Evolutionary conservation across 305 asterid genomes (phyloP).

Genomic region (Rubia balearica): DNA sequence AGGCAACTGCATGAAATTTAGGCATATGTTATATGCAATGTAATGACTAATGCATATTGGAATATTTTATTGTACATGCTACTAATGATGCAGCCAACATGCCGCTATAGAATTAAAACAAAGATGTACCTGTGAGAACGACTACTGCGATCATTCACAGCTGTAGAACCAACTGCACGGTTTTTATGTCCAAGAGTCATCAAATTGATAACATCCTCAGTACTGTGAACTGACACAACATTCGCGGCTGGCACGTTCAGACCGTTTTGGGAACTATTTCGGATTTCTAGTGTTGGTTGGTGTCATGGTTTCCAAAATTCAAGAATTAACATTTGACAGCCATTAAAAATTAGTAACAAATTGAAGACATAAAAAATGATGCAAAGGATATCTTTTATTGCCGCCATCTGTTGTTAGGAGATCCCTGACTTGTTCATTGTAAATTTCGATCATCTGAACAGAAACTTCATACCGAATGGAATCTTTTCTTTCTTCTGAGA

Average conservation of each 20-base stretch:
- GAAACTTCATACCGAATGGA: conserved; percentile 52
- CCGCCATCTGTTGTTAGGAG: conserved; percentile 70
- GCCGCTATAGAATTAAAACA: conserved; percentile 5
- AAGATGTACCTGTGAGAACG: conserved; percentile 78
- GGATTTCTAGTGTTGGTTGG: conserved; percentile 62
- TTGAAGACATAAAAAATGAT: conserved; percentile 9
- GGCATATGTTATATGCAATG: not conserved
- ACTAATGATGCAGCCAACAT: not conserved
- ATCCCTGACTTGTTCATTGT: conserved; percentile 93
- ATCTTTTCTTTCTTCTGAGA: conserved; percentile 74
- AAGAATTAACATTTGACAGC: not conserved
- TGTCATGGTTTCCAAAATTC: conserved; percentile 40
- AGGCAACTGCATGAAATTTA: conserved; percentile 57
- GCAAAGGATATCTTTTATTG: conserved; percentile 67
- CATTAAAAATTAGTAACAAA: not conserved
- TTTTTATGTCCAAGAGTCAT: conserved; percentile 84
- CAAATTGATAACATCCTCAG: conserved; percentile 64
- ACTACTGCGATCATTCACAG: conserved; percentile 75
- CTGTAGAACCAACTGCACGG: conserved; percentile 81
- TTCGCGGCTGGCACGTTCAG: conserved; percentile 85
- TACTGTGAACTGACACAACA: conserved; percentile 52
- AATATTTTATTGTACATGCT: not conserved
- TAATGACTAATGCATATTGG: not conserved
- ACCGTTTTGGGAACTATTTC: conserved; percentile 64
- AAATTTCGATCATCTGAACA: conserved; percentile 95